These are phyloP conservation scores for Globisporangium yorkense DNA, from an alignment of 352 stramenopile genomes.

Conservation along the genomic window DNA sequence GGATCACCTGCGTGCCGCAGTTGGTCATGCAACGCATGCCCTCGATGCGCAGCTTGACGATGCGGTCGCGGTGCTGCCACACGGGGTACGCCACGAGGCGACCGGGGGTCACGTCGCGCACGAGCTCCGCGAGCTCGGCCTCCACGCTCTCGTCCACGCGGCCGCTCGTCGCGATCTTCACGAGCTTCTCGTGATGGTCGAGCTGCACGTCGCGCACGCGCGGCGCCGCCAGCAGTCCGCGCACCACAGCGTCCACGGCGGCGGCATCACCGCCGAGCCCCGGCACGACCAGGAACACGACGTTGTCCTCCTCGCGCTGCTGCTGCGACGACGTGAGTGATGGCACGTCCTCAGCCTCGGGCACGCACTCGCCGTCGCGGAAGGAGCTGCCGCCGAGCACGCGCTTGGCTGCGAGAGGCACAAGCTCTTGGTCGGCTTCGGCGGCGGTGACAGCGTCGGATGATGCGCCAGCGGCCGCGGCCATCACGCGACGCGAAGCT, in stretches of 20 bases:
- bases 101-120: constrained; percentile 32
- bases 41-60: constrained; percentile 66
- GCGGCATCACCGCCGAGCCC: constrained; percentile 24
- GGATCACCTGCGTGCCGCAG: constrained; percentile 74
- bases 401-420: constrained; percentile 3
- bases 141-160: constrained; percentile 40
- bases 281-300: constrained; percentile 73
- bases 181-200: constrained; percentile 58
- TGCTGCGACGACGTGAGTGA: constrained; percentile 62
- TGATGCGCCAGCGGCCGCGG: background rate
- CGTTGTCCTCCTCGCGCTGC: constrained; percentile 40
- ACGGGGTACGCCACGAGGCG: constrained; percentile 69
- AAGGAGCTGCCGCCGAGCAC: constrained; percentile 12
- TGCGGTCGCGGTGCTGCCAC: constrained; percentile 78
- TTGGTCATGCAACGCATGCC: constrained; percentile 89
- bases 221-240: constrained; percentile 20
- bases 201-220: constrained; percentile 50
- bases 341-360: constrained; percentile 56
- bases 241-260: constrained; percentile 22
- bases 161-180: constrained; percentile 49
- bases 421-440: constrained; percentile 12
- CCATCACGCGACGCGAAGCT: background rate
- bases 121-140: constrained; percentile 47
- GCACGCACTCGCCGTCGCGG: constrained; percentile 47
- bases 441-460: background rate